Percentiles rank a stretch among this genome's conserved stretches.
phyloP scores from a whole-genome alignment of 2,329 filamentous ascomycete genomes.

The Aspergillus sp. region DNA sequence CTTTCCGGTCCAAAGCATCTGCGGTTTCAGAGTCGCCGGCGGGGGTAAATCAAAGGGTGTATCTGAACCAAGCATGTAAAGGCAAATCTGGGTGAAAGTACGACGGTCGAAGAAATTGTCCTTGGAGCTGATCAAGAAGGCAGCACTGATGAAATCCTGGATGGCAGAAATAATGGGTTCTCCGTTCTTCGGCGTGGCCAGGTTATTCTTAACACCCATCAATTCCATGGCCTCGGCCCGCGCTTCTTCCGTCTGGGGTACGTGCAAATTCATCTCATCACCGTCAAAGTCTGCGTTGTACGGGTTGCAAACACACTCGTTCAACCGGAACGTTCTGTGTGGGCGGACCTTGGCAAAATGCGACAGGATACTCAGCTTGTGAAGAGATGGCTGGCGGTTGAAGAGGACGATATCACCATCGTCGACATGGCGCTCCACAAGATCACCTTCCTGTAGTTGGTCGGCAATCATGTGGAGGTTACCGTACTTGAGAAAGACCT shows the following conservation, averaged over 20 bases:
- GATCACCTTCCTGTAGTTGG: conserved; percentile 69
- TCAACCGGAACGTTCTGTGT: conserved; percentile 91
- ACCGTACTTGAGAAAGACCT: conserved; percentile 67
- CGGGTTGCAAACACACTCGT: conserved; percentile 95
- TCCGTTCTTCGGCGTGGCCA: conserved; percentile 93
- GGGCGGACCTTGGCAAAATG: conserved; percentile 89
- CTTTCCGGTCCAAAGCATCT: conserved; percentile 90
- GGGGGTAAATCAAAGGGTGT: conserved; percentile 75
- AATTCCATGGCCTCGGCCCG: conserved; percentile 88
- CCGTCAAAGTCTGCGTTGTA: conserved; percentile 99
- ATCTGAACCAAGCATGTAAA: conserved; percentile 83
- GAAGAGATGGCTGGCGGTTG: conserved; percentile 93
- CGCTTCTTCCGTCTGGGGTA: conserved; percentile 95
- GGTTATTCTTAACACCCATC: conserved; percentile 96
- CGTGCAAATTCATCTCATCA: conserved; percentile 98
- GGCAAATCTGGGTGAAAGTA: conserved; percentile 80
- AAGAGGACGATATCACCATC: conserved; percentile 95
- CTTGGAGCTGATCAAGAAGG: conserved; percentile 84
- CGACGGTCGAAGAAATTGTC: conserved; percentile 86
- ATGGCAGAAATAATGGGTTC: conserved; percentile 98
- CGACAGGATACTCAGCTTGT: conserved; percentile 97
- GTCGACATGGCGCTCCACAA: conserved; percentile 89
- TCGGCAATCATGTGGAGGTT: conserved; percentile 64
- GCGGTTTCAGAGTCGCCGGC: conserved; percentile 76
- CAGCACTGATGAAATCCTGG: conserved; percentile 96